phyloP scores from a whole-genome alignment of 2,329 filamentous ascomycete species.

The Phaeosphaeriaceae sp. region DNA sequence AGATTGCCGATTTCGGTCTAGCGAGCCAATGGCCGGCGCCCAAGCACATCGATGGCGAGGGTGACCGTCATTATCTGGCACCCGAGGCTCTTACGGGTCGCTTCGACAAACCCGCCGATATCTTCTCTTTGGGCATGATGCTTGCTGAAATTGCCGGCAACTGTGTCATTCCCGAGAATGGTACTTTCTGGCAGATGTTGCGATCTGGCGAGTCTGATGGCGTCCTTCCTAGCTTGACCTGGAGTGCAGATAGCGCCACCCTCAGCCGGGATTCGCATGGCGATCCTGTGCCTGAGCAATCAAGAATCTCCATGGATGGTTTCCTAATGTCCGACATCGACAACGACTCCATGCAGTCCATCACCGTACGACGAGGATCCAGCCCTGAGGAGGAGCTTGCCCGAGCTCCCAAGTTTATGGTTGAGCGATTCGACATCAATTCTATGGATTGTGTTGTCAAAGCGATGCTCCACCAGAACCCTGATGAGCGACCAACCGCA shows the following conservation, averaged over 20 bases:
- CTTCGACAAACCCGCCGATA: constrained; percentile 88
- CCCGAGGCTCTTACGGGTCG: constrained; percentile 87
- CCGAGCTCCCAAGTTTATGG: constrained; percentile 86
- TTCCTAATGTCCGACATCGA: constrained; percentile 43
- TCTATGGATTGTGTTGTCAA: constrained; percentile 84
- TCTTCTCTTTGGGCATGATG: constrained; percentile 93
- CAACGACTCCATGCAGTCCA: constrained; percentile 48
- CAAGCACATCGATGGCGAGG: constrained; percentile 82
- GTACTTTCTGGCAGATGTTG: constrained; percentile 86
- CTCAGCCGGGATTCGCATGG: constrained; percentile 73
- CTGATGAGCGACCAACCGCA: constrained; percentile 73
- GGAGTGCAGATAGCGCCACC: constrained; percentile 69
- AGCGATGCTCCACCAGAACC: constrained; percentile 85
- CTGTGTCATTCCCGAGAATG: constrained; percentile 91
- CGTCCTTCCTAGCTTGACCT: constrained; percentile 80
- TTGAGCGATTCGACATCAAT: constrained; percentile 71
- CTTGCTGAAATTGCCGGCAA: constrained; percentile 95
- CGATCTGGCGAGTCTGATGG: constrained; percentile 88
- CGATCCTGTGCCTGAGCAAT: constrained; percentile 34
- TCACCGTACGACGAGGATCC: constrained; percentile 35
- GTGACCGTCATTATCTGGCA: constrained; percentile 94
- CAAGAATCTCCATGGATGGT: constrained; percentile 28
- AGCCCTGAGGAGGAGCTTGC: constrained; percentile 60
- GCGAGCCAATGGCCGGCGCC: constrained; percentile 80
- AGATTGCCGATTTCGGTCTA: constrained; percentile 86